Percentiles rank a stretch among this genome's conserved stretches.
Evolutionary conservation across 345 rosid genomes (phyloP).

Genomic region (Adansonia digitata): DNA sequence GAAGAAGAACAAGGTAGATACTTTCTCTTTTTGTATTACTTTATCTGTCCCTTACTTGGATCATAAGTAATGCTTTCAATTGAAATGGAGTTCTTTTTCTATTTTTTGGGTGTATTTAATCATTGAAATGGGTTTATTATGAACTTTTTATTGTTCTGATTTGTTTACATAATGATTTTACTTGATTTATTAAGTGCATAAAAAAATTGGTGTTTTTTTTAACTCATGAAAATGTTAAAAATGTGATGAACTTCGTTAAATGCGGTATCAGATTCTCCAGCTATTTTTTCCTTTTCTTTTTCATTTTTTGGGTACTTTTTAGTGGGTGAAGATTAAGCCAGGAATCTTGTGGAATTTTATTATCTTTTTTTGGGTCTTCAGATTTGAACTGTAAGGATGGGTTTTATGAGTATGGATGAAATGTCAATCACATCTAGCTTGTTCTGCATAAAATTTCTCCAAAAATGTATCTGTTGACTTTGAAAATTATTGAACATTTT

Average conservation of each 20-base stretch:
- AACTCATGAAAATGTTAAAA: too few relatives aligned
- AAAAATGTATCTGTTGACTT: neutral
- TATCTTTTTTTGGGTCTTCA: slow-evolving; percentile 3
- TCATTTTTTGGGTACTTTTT: neutral
- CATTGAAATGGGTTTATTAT: neutral
- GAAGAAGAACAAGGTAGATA: slow-evolving; percentile 53
- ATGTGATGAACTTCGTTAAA: too few relatives aligned
- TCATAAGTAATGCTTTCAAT: slow-evolving; percentile 59
- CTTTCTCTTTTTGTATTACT: slow-evolving; percentile 24
- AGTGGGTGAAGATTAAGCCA: slow-evolving; percentile 12
- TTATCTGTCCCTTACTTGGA: slow-evolving; percentile 54
- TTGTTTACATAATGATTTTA: neutral
- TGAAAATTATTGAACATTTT: slow-evolving; percentile 2
- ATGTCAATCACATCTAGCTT: slow-evolving; percentile 1
- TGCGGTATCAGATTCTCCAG: too few relatives aligned
- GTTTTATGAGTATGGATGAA: neutral
- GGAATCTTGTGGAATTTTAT: slow-evolving; percentile 16
- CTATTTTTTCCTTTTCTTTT: neutral
- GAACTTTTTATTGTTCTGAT: neutral
- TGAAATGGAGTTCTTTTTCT: neutral
- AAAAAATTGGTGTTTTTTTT: too few relatives aligned
- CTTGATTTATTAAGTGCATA: slow-evolving; percentile 10
- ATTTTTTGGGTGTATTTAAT: neutral
- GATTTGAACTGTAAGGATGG: slow-evolving; percentile 18
- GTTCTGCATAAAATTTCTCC: neutral